Conservation (phyloP, 192 early-diverging fungal species). For the Backusella tuberculispora region DNA sequence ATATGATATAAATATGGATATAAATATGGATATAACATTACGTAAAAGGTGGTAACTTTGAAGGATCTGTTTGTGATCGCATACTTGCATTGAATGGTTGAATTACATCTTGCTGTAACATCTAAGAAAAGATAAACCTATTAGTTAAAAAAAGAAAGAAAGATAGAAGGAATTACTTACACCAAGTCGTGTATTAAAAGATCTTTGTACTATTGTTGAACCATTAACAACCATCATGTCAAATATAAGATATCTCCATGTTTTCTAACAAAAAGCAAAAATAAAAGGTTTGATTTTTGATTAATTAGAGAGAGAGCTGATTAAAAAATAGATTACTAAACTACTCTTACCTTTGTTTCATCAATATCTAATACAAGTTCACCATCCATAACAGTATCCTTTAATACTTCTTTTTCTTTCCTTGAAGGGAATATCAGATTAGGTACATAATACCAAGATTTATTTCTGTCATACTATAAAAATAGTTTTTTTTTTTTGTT, state of each 20-base stretch:
- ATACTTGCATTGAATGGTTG: constrained; percentile 56
- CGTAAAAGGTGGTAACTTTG: constrained; percentile 62
- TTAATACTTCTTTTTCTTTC: constrained; percentile 53
- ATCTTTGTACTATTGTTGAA: constrained; percentile 54
- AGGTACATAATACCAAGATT: constrained; percentile 63
- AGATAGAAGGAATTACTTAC: constrained; percentile 42
- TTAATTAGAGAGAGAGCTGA: too few relatives aligned
- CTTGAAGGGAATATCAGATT: constrained; percentile 59
- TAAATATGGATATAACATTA: constrained; percentile 32
- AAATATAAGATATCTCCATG: constrained; percentile 59
- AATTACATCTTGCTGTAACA: constrained; percentile 66
- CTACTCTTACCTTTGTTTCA: constrained; percentile 46
- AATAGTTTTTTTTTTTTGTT: neutral
- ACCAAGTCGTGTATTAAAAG: constrained; percentile 69
- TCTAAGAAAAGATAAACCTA: constrained; percentile 45
- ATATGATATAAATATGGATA: neutral
- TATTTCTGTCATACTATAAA: constrained; percentile 71
- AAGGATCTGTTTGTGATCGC: constrained; percentile 42
- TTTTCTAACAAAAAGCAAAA: constrained; percentile 45
- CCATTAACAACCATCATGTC: constrained; percentile 71
- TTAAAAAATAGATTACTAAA: neutral
- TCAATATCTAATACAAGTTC: constrained; percentile 72
- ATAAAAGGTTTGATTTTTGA: neutral
- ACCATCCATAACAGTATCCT: constrained; percentile 77
- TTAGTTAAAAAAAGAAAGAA: neutral